These are phyloP conservation scores for Sporothrix globosa DNA, from an alignment of 2,329 filamentous ascomycete genomes.

Conservation along the genomic window DNA sequence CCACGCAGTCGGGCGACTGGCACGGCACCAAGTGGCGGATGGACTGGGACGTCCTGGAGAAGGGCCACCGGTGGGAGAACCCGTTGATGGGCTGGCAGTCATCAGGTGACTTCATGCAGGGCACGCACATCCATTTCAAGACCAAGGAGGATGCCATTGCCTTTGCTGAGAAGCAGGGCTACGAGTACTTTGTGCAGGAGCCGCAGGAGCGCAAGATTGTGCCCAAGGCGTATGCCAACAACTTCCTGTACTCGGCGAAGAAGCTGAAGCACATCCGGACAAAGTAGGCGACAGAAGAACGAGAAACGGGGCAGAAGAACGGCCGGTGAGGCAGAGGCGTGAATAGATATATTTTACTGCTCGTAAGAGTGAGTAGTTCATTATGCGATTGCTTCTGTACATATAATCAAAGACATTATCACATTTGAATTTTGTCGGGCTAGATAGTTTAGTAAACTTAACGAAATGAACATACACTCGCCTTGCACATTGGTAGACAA, in stretches of 20 bases:
- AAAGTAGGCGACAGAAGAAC: slow-evolving; percentile 58
- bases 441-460: background rate
- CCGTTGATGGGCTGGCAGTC: slow-evolving; percentile 98
- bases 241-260: slow-evolving; percentile 82
- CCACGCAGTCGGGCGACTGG: slow-evolving; percentile 92
- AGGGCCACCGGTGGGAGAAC: slow-evolving; percentile 98
- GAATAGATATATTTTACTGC: slow-evolving; percentile 5
- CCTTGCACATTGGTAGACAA: background rate
- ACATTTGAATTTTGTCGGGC: background rate
- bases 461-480: too few relatives aligned
- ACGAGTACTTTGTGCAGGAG: slow-evolving; percentile 98
- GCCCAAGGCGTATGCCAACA: slow-evolving; percentile 95
- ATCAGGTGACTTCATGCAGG: slow-evolving; percentile 92
- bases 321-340: background rate
- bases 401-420: slow-evolving; percentile 24
- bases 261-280: slow-evolving; percentile 87
- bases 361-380: background rate
- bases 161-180: slow-evolving; percentile 98
- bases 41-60: slow-evolving; percentile 94
- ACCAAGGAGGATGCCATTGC: slow-evolving; percentile 90
- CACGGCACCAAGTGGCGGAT: slow-evolving; percentile 86
- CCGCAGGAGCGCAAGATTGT: slow-evolving; percentile 83
- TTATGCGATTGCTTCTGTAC: slow-evolving; percentile 22
- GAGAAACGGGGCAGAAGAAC: slow-evolving; percentile 22
- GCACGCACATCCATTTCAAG: slow-evolving; percentile 87